Percentiles rank a stretch among this genome's conserved stretches.
Conservation (phyloP, 192 early-diverging fungal genomes). For the Coemansia javaensis region DNA sequence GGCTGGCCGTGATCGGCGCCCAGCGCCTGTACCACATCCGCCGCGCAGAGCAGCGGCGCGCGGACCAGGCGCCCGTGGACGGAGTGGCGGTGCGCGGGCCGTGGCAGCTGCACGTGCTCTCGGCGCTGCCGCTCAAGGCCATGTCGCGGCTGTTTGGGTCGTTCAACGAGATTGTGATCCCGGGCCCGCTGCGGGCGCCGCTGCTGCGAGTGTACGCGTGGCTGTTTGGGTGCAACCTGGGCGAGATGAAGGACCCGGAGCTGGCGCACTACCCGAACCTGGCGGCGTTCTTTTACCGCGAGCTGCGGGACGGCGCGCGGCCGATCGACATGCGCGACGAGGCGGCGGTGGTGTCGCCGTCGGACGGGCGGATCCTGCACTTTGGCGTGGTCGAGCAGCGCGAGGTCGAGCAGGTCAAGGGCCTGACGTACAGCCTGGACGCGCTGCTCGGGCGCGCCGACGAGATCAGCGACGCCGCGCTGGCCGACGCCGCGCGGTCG, state of each 20-base stretch:
- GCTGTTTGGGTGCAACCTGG: constrained; percentile 86
- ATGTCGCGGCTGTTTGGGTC: constrained; percentile 90
- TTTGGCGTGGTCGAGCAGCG: constrained; percentile 78
- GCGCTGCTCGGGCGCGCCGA: constrained; percentile 70
- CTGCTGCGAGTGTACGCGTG: constrained; percentile 75
- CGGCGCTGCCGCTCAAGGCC: constrained; percentile 79
- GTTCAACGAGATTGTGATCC: constrained; percentile 82
- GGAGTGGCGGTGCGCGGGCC: constrained; percentile 64
- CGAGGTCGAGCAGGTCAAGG: constrained; percentile 91
- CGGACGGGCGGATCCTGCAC: constrained; percentile 87
- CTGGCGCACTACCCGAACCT: constrained; percentile 78
- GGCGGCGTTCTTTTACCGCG: constrained; percentile 89
- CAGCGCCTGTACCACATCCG: constrained; percentile 62
- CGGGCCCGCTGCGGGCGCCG: constrained; percentile 65
- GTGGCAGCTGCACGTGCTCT: constrained; percentile 87
- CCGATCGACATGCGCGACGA: constrained; percentile 51
- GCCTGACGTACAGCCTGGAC: constrained; percentile 83
- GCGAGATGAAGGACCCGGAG: constrained; percentile 86
- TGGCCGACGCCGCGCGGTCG: constrained; percentile 26
- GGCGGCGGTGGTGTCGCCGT: constrained; percentile 70
- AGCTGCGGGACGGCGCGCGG: constrained; percentile 72
- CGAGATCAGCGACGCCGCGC: constrained; percentile 44
- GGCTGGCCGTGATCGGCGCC: constrained; percentile 66
- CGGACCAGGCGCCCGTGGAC: constrained; percentile 10
- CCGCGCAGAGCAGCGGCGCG: constrained; percentile 25